phyloP scores from a whole-genome alignment of 805 yeast species.

The Tetrapisispora iriomotensis region DNA sequence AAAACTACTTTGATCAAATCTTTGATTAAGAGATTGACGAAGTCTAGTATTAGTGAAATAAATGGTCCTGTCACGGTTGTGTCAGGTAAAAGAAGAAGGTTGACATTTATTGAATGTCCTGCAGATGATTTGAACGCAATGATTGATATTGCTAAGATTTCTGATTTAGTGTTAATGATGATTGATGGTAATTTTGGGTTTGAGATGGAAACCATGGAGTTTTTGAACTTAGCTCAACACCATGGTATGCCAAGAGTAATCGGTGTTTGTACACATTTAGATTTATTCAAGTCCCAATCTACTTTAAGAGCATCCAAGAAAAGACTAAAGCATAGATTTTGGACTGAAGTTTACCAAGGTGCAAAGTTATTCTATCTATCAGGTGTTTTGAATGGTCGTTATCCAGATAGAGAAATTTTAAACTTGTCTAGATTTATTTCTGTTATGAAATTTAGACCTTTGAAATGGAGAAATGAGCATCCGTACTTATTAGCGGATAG shows the following conservation, averaged over 20 bases:
- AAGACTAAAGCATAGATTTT: constrained; percentile 82
- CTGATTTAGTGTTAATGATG: constrained; percentile 80
- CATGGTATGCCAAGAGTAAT: constrained; percentile 98
- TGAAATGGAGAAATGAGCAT: constrained; percentile 98
- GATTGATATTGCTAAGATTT: constrained; percentile 93
- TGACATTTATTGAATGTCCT: constrained; percentile 83
- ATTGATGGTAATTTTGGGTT: constrained; percentile 96
- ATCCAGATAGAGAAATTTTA: constrained; percentile 92
- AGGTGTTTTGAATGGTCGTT: constrained; percentile 94
- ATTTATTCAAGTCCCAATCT: constrained; percentile 79
- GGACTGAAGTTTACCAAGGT: constrained; percentile 99
- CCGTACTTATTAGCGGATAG: constrained; percentile 89
- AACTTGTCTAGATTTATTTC: constrained; percentile 86
- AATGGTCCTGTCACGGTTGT: constrained; percentile 97
- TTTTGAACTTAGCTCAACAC: constrained; percentile 88
- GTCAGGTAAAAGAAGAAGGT: constrained; percentile 84
- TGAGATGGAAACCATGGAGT: constrained; percentile 99
- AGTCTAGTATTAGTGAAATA: constrained; percentile 74
- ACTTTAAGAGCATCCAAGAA: constrained; percentile 88
- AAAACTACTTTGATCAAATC: constrained; percentile 89
- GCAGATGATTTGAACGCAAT: constrained; percentile 86
- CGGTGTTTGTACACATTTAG: constrained; percentile 93
- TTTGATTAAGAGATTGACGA: constrained; percentile 75
- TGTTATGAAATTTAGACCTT: constrained; percentile 97
- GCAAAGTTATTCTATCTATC: constrained; percentile 90